A percentile compares a stretch with the other conserved stretches of the same genome.
phyloP scores from a whole-genome alignment of 208 protist genomes.

The Giardia muris region DNA sequence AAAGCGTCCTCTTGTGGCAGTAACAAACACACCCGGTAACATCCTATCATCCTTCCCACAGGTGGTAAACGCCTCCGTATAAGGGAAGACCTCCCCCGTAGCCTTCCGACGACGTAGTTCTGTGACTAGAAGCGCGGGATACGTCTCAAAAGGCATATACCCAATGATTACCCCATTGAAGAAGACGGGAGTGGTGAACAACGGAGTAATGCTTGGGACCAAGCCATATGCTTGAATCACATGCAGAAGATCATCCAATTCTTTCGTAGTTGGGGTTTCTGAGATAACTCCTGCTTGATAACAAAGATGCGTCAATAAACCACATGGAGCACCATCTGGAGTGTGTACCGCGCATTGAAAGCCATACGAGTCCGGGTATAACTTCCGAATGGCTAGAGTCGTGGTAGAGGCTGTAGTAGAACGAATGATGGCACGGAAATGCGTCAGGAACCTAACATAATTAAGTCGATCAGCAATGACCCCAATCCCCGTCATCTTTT shows the following conservation, averaged over 20 bases:
- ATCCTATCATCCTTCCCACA: neutral
- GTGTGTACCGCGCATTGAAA: constrained; percentile 99
- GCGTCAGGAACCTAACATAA: constrained; percentile 88
- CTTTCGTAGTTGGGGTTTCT: neutral
- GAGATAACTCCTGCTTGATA: neutral
- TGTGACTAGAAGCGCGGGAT: neutral
- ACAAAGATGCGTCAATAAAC: constrained; percentile 93
- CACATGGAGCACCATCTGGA: constrained; percentile 96
- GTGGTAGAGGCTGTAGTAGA: constrained; percentile 90
- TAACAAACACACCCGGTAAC: neutral
- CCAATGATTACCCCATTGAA: constrained; percentile 47
- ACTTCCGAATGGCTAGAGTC: constrained; percentile 75
- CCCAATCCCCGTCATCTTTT: constrained; percentile 69
- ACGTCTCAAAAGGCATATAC: neutral
- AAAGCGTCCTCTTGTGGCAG: neutral
- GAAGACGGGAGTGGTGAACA: constrained; percentile 38
- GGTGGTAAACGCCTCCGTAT: neutral
- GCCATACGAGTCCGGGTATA: constrained; percentile 90
- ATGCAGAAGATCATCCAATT: neutral
- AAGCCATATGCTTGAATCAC: neutral
- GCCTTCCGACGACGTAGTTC: neutral
- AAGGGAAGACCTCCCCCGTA: neutral
- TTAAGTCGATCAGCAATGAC: constrained; percentile 95
- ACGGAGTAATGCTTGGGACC: neutral
- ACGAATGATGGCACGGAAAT: constrained; percentile 82